A percentile compares a stretch with the other conserved stretches of the same genome.
Evolutionary conservation across 2,329 filamentous ascomycete species (phyloP).

Genomic region (Xylariaceae sp.): DNA sequence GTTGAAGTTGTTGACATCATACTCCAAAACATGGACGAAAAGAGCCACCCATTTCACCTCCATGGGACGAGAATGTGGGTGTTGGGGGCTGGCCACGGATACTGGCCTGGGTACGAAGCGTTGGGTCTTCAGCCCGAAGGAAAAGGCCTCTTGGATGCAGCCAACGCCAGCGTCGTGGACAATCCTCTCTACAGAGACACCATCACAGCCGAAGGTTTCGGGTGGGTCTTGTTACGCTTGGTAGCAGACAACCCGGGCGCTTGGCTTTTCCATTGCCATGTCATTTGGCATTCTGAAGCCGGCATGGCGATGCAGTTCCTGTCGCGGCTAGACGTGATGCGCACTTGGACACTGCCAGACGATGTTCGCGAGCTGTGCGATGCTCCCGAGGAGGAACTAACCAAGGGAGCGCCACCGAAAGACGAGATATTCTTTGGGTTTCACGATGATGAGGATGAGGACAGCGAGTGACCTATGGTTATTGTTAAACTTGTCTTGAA

Average conservation of each 20-base stretch:
- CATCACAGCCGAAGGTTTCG: slow-evolving; percentile 44
- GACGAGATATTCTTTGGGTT: slow-evolving; percentile 47
- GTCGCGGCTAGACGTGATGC: slow-evolving; percentile 45
- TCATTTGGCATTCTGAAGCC: slow-evolving; percentile 38
- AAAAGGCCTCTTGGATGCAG: slow-evolving; percentile 34
- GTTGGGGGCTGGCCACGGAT: slow-evolving; percentile 61
- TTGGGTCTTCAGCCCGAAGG: slow-evolving; percentile 34
- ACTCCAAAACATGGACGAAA: slow-evolving; percentile 59
- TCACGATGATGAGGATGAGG: slow-evolving; percentile 12
- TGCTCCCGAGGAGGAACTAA: slow-evolving; percentile 39
- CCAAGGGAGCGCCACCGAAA: slow-evolving; percentile 47
- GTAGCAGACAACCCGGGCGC: slow-evolving; percentile 50
- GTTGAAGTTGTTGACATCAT: slow-evolving; percentile 55
- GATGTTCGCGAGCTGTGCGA: slow-evolving; percentile 46
- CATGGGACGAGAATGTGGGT: slow-evolving; percentile 63
- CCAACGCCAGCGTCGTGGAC: slow-evolving; percentile 31
- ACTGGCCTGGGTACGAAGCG: slow-evolving; percentile 43
- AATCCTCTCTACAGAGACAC: slow-evolving; percentile 50
- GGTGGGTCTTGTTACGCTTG: slow-evolving; percentile 48
- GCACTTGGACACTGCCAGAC: slow-evolving; percentile 41
- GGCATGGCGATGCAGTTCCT: slow-evolving; percentile 43
- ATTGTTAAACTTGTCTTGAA: too few species aligned
- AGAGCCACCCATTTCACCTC: slow-evolving; percentile 66
- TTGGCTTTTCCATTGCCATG: slow-evolving; percentile 41
- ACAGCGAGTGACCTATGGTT: not conserved